Base-by-base conservation (phyloP, 1,139 yeast species). In the Zygosaccharomyces sapae region DNA sequence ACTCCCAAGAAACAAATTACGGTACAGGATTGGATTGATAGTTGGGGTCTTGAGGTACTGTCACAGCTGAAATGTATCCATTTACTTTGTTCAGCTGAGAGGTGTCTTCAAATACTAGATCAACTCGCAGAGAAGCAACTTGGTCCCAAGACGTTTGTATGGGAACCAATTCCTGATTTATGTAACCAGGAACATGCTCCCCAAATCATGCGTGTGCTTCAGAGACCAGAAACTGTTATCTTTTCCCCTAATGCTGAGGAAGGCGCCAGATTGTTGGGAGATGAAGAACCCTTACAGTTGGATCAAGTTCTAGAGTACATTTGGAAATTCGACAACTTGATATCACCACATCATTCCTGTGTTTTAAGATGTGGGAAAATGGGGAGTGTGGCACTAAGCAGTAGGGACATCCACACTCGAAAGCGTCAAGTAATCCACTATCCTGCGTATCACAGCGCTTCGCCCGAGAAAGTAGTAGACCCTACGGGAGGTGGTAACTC, bases 401-500 rank as follows among this genome's bases (percentile, higher is more conserved):
- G 57, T 12, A 43, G 41, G 13, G 44, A 45, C 13, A 5, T 9
- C 4, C 1, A 35, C 19, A 2, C 59, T 55, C 4, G 46, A 50
- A 0, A 56, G 59, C 4, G 50, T 57, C 9, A 73, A 81, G 77
- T 45, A 30, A 24, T 45, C 5, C 56, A 52, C 33, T 74, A 80
- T 27, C 92, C 94, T 0, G 89, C 96, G 0, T 90, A 83, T 62
- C 95, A 87, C 61, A 61, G 56, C 13, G 48, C 55, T 0, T 57
- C 61, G 12, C 67, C 65, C 39, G 70, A 65, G 49, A 66, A 68
- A 31, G 92, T 89, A 1, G 69, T 80, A 2, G 97, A 90, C 63
- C 96, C 95, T 0, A 90, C 97, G 0, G 97, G 97, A 0, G 96
- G 95, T 3, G 97, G 97, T 0, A 90, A 90, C 62, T 74, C 94